Conservation (phyloP, 805 yeast genomes). For the Huiozyma naganishii region DNA sequence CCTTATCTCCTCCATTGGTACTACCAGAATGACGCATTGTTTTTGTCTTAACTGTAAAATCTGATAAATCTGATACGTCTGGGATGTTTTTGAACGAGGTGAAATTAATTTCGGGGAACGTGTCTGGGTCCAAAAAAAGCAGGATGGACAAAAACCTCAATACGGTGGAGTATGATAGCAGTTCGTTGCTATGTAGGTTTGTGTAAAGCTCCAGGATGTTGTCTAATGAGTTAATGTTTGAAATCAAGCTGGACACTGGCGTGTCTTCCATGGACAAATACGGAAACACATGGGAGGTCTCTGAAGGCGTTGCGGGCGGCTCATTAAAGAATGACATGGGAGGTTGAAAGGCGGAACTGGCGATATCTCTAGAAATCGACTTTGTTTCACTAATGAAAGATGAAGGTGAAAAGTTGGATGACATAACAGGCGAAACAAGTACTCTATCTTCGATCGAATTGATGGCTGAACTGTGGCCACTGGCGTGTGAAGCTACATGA, state of each 20-base stretch:
- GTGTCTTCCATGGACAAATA: not conserved
- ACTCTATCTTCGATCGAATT: not conserved
- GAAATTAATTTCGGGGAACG: slow-evolving; percentile 11
- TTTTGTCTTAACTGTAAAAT: not conserved
- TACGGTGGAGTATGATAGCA: slow-evolving; percentile 10
- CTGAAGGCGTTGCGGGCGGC: not conserved
- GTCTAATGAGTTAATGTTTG: slow-evolving; percentile 4
- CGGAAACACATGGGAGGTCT: not conserved
- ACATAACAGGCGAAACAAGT: not conserved
- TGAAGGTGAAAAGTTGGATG: not conserved
- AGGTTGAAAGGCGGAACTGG: too few species aligned
- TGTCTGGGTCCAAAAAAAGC: slow-evolving; percentile 11
- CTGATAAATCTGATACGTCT: slow-evolving; percentile 1
- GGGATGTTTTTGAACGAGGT: slow-evolving; percentile 7
- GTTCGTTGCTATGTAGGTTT: slow-evolving; percentile 8
- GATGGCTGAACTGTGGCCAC: not conserved
- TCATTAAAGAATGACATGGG: not conserved
- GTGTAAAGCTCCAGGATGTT: slow-evolving; percentile 9
- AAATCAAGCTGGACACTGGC: not conserved
- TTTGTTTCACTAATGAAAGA: too few species aligned
- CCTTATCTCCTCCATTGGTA: slow-evolving; percentile 3
- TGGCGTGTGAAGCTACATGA: not conserved
- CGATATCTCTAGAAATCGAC: too few species aligned
- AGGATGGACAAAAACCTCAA: slow-evolving; percentile 12
- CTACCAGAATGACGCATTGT: not conserved